Evolutionary conservation across 192 early-diverging fungal genomes (phyloP), one percentile per base, ranked within the genome.

Genomic region (Rhizophagus sp.): DNA sequence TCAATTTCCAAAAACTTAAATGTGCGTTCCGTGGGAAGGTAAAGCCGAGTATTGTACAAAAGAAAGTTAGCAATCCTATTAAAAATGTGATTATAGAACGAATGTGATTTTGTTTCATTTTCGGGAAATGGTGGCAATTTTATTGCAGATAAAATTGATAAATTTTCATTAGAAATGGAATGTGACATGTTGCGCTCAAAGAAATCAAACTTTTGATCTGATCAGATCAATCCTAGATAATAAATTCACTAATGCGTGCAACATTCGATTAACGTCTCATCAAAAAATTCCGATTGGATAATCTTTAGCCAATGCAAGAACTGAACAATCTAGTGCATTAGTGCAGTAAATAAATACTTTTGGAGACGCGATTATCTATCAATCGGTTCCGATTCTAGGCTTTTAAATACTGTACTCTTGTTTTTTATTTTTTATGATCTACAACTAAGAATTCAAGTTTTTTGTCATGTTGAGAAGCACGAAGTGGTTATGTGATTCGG

Each of bases 1-100:
- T 83, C 82, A 47, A 83, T 73, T 64, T 83, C 82, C 44, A 83
- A 57, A 33, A 83, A 34, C 39, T 66, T 69, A 66, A 76, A 83
- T 68, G 57, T 67, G 62, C 80, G 65, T 52, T 83, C 62, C 50
- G 71, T 69, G 24, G 77, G 77, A 57, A 83, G 33, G 69, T 78
- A 52, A 64, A 83, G 52, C 64, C 68, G 61, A 25, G 76, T 77
- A 74, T 69, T 73, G 41, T 62, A 69, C 76, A 83, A 49, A 57
- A 83, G 75, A 67, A 78, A 78, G 25, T 47, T 78, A 25, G 82
- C 82, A 61, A 83, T 77, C 9, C 44, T 27, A 25, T 52, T 73
- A 49, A 49, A 27, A 2, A 27, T 24, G 15, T 30, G 6, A 47
- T 44, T n/a, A 70, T 70, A 70, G 10, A 70, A 70, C 10, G 39